Evolutionary conservation across 1,284 basidiomycete species (phyloP).

Genomic region (Malassezia caprae): DNA sequence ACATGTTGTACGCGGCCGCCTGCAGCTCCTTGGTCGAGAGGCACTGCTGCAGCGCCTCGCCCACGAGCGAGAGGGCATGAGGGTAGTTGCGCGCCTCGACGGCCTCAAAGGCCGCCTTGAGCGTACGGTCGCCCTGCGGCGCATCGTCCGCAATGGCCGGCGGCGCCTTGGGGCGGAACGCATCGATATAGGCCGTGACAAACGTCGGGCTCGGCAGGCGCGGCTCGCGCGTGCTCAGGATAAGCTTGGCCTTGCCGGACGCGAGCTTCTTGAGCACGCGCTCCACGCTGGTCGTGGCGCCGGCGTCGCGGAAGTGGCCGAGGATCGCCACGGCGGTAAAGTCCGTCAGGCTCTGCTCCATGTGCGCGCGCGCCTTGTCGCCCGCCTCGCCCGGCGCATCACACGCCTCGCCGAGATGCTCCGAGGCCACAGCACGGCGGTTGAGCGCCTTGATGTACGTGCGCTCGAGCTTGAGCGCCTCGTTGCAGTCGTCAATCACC

Average conservation of each 20-base stretch:
- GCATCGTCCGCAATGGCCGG: conserved; percentile 68
- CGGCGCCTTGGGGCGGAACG: conserved; percentile 72
- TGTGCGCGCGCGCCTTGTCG: conserved; percentile 28
- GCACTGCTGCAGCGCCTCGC: conserved; percentile 79
- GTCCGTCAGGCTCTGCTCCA: conserved; percentile 53
- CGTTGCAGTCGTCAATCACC: conserved; percentile 82
- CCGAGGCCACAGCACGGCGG: conserved; percentile 74
- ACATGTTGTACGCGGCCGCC: conserved; percentile 81
- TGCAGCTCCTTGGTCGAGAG: conserved; percentile 63
- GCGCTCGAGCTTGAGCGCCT: conserved; percentile 72
- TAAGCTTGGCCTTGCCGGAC: conserved; percentile 61
- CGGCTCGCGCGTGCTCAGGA: conserved; percentile 66
- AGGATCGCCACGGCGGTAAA: conserved; percentile 92
- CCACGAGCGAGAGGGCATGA: conserved; percentile 68
- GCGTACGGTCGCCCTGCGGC: conserved; percentile 69
- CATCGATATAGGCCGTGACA: conserved; percentile 89
- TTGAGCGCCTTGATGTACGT: conserved; percentile 92
- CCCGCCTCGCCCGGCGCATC: conserved; percentile 54
- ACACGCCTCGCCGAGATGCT: conserved; percentile 64
- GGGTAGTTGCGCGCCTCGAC: conserved; percentile 76
- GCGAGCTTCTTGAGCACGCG: conserved; percentile 80
- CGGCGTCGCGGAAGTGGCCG: conserved; percentile 77
- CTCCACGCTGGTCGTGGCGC: conserved; percentile 72
- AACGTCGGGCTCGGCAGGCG: conserved; percentile 83
- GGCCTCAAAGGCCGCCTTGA: conserved; percentile 70